Evolutionary conservation across 805 yeast species (phyloP).

Genomic region (Wickerhamiella azymoides): DNA sequence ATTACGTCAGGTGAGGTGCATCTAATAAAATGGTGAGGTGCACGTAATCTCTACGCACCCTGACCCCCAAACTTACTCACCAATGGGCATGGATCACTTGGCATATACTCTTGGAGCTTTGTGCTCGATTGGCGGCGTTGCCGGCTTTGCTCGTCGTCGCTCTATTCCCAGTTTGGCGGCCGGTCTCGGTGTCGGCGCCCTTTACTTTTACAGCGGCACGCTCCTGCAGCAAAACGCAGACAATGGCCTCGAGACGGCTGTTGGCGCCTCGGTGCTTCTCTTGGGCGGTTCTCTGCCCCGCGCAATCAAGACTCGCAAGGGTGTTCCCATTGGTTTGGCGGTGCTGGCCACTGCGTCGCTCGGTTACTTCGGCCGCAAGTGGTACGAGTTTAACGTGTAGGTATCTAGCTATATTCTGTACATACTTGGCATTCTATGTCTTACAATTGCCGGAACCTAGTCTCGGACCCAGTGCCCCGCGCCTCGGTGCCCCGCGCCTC

Average conservation of each 20-base stretch:
- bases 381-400: constrained; percentile 47
- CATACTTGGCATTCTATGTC: neutral
- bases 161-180: constrained; percentile 72
- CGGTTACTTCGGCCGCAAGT: constrained; percentile 59
- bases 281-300: constrained; percentile 62
- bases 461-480: neutral
- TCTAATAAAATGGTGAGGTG: too few species aligned
- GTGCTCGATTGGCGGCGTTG: constrained; percentile 53
- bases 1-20: too few species aligned
- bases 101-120: constrained; percentile 58
- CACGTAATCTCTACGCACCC: too few species aligned
- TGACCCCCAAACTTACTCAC: neutral
- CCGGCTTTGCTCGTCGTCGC: constrained; percentile 54
- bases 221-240: constrained; percentile 58
- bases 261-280: constrained; percentile 54
- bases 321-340: constrained; percentile 57
- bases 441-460: too few species aligned
- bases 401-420: neutral
- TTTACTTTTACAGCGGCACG: constrained; percentile 38
- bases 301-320: constrained; percentile 49
- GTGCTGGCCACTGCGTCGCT: constrained; percentile 50
- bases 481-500: neutral
- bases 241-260: constrained; percentile 68
- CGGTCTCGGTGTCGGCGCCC: constrained; percentile 35
- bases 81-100: constrained; percentile 49